Evolutionary conservation across 2,329 filamentous ascomycete genomes (phyloP), one percentile per base, ranked within the genome.

Genomic region (Truncatella angustata): DNA sequence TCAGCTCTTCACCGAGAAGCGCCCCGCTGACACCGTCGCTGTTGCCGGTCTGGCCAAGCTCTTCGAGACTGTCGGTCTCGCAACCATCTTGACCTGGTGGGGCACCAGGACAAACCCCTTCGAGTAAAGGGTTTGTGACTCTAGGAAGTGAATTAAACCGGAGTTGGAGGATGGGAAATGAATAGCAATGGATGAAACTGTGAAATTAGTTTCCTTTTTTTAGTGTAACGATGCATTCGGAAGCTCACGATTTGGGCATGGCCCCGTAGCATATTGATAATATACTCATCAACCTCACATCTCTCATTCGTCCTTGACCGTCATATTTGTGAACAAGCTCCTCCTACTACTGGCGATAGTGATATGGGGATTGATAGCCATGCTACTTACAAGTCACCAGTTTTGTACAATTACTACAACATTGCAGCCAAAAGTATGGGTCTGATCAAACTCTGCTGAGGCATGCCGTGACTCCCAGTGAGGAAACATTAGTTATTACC

Each of bases 21-120:
- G 92, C 55, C 90, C 93, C 49, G 74, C 94, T 54, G 93, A 97
- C 74, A 93, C 90, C 57, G 85, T 97, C 61, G 91, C 90, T 62
- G 87, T 97, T 60, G 89, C 88, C 68, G 84, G 88, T 57, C 75
- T 94, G 47, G 87, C 90, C 67, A 92, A 94, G 75, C 76, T 94
- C 63, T 83, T 96, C 63, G 94, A 97, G 84, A 97, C 94, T 3
- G 84, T 97, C 54, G 94, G 93, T 58, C 83, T 97, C 54, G 91
- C 88, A 58, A 71, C 96, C 66, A 91, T 97, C 83, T 80, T 97
- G 64, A 96, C 91, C 69, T 97, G 90, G 88, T 97, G 93, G 93
- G 93, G 93, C 66, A 97, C 93, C 66, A 87, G 89, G 69, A 94
- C 91, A 75, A 93, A 91, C 79, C 91, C 91, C 55, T 95, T 96